These are phyloP conservation scores for Prinsepia uniflora DNA, from an alignment of 306 rosid species.

Conservation along the genomic window DNA sequence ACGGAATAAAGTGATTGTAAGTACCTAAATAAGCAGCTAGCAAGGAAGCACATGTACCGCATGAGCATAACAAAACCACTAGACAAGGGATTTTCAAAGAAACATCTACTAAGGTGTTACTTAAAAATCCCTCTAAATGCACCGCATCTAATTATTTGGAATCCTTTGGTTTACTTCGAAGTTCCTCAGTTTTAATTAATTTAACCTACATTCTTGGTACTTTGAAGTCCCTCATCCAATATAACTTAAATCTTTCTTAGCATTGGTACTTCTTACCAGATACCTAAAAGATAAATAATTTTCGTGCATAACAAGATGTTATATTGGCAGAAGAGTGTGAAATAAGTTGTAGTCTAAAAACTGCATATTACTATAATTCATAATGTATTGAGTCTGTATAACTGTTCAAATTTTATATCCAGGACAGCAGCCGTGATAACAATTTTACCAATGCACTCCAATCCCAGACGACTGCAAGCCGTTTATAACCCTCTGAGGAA, in stretches of 20 bases:
- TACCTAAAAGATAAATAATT: neutral
- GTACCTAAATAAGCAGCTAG: too few species aligned
- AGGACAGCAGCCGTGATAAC: neutral
- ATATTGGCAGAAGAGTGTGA: neutral
- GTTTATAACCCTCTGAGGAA: neutral
- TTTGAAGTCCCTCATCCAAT: too few species aligned
- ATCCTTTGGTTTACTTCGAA: too few species aligned
- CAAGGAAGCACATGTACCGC: too few species aligned
- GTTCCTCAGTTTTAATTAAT: too few species aligned
- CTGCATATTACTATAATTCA: neutral
- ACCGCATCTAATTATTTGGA: too few species aligned
- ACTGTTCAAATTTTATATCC: neutral
- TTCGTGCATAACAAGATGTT: neutral
- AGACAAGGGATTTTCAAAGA: too few species aligned
- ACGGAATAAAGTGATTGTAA: too few species aligned
- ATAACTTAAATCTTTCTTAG: neutral
- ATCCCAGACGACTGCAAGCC: neutral
- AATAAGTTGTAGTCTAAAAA: neutral
- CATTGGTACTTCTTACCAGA: neutral
- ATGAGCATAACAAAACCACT: too few species aligned
- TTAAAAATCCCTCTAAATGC: too few species aligned
- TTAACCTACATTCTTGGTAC: too few species aligned
- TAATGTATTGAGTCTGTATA: neutral
- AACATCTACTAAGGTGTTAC: too few species aligned
- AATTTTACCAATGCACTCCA: neutral